Base-by-base conservation (phyloP, 805 yeast species). In the Monosporozyma unispora region DNA sequence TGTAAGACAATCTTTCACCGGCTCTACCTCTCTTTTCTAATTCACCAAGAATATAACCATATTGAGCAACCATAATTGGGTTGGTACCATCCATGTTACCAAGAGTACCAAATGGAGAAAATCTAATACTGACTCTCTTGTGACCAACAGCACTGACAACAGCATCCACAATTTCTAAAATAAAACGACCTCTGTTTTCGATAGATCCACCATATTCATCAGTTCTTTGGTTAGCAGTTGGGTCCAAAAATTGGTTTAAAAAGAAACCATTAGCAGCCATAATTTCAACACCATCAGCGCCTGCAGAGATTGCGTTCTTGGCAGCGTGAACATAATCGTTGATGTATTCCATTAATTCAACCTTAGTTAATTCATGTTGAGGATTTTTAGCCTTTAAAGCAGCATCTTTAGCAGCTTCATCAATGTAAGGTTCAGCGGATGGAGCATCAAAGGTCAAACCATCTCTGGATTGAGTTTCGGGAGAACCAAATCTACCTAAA, bases 231-330 rank as follows among this genome's bases (percentile, higher is more conserved):
- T 25, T 25, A 25, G 27, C 27, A 25, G 8, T 8, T 25, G 27
- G 27, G 27, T 25, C 27, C 8, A 25, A 25, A 25, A 25, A 25
- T 25, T 25, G 27, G 8, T 25, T 25, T 25, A 25, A 25, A 8
- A 25, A 25, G 27, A 25, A 25, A 25, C 27, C 27, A 25, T 25
- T 25, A 25, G 27, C 27, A 25, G 27, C 27, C 27, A 25, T 25
- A 8, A 25, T 25, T 25, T 25, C 27, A 25, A 25, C 27, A n/a
- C 89, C 88, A 60, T 82, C 80, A 18, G 88, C 88, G 39, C 62
- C 72, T 11, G 63, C 62, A 6, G 51, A 60, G 37, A 68, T 49
- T 11, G 67, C 48, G 37, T 61, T 63, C 54, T 63, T 64, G 19
- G 83, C 80, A 42, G 79, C 77, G 3, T 55, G 52, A 14, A 69